A percentile compares a stretch with the other conserved stretches of the same genome.
Conservation (phyloP, 2,329 filamentous ascomycete species). For the Pyrenophora teres region DNA sequence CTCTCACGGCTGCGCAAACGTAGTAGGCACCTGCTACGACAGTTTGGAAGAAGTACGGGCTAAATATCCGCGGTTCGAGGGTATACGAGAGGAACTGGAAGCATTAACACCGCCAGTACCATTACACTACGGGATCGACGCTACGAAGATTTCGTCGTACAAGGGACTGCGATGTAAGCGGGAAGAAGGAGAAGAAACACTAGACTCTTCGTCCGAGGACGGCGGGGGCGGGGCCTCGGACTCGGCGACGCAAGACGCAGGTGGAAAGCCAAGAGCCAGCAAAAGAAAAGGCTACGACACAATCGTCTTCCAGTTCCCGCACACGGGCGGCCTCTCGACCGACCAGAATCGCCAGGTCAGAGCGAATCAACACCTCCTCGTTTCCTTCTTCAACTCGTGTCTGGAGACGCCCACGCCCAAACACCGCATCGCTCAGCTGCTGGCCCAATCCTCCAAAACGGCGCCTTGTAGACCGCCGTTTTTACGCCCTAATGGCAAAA, state of each 20-base stretch:
- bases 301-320: constrained; percentile 95
- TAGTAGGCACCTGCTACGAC: constrained; percentile 74
- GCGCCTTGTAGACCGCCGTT: constrained; percentile 42
- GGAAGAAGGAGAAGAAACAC: not conserved
- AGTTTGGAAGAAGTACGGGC: constrained; percentile 59
- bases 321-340: constrained; percentile 88
- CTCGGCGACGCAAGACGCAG: constrained; percentile 10
- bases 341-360: constrained; percentile 95
- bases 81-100: constrained; percentile 35
- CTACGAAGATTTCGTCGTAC: constrained; percentile 56
- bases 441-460: constrained; percentile 6
- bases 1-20: constrained; percentile 67
- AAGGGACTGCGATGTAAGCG: constrained; percentile 31
- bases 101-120: constrained; percentile 43
- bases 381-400: constrained; percentile 39
- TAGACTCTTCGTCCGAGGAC: not conserved
- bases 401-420: constrained; percentile 24
- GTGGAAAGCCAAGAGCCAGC: too few species aligned
- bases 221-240: constrained; percentile 32
- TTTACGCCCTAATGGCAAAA: constrained; percentile 58
- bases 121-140: constrained; percentile 65
- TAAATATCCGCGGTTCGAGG: constrained; percentile 55
- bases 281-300: constrained; percentile 63
- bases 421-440: constrained; percentile 19
- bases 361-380: constrained; percentile 63